A percentile compares a stretch with the other conserved stretches of the same genome.
phyloP scores from a whole-genome alignment of 2,329 filamentous ascomycete species.

The Coccinonectria pachysandricola region DNA sequence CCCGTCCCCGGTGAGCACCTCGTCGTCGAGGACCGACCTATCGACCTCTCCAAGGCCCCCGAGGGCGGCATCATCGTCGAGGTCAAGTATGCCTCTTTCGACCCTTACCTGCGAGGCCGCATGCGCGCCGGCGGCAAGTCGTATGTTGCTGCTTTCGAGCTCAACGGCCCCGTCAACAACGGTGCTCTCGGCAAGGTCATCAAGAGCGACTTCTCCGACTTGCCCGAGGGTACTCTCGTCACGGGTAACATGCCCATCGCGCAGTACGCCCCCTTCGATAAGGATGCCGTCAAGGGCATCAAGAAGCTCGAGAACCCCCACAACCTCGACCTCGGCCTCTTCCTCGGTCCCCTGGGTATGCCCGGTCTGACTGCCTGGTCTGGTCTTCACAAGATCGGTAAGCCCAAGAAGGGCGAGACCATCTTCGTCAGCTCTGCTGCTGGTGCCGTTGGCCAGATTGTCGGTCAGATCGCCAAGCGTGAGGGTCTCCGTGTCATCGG shows the following conservation, averaged over 20 bases:
- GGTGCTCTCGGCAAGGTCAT: slow-evolving; percentile 55
- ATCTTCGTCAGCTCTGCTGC: slow-evolving; percentile 69
- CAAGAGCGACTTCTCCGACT: slow-evolving; percentile 54
- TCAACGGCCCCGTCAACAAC: slow-evolving; percentile 55
- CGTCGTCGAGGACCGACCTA: slow-evolving; percentile 51
- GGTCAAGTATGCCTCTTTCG: slow-evolving; percentile 65
- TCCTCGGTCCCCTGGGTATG: slow-evolving; percentile 52
- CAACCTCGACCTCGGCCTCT: slow-evolving; percentile 28
- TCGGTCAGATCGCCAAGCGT: slow-evolving; percentile 71
- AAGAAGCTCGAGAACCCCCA: slow-evolving; percentile 1
- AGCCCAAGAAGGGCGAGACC: slow-evolving; percentile 52
- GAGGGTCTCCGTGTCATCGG: slow-evolving; percentile 67
- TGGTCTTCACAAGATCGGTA: slow-evolving; percentile 49
- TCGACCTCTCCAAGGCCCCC: slow-evolving; percentile 51
- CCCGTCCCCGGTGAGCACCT: slow-evolving; percentile 65
- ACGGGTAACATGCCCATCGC: slow-evolving; percentile 47
- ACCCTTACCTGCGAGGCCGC: slow-evolving; percentile 74
- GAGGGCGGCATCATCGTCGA: slow-evolving; percentile 58
- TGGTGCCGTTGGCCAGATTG: slow-evolving; percentile 67
- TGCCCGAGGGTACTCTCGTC: slow-evolving; percentile 58
- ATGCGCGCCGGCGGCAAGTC: slow-evolving; percentile 63
- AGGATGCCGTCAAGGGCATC: background rate
- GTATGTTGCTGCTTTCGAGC: slow-evolving; percentile 40
- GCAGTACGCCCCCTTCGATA: slow-evolving; percentile 53
- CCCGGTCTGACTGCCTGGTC: slow-evolving; percentile 54